A percentile compares a stretch with the other conserved stretches of the same genome.
Evolutionary conservation across 257 asterid genomes (phyloP).

Genomic region (Solanum tacnaense): DNA sequence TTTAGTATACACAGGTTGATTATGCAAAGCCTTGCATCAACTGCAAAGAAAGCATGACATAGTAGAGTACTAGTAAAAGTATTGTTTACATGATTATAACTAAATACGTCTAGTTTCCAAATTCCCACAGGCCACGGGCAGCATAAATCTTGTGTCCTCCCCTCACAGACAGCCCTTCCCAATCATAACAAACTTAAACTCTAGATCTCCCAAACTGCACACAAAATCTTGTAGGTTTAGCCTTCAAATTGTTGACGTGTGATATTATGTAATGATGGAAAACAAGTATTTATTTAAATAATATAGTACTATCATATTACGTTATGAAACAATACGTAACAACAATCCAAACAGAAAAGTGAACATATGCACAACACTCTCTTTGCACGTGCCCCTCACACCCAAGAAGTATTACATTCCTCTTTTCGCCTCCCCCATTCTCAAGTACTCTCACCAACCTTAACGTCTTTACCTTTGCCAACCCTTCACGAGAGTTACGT

Average conservation of each 20-base stretch:
- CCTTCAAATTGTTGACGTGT: background rate
- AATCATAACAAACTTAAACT: background rate
- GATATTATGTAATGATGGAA: background rate
- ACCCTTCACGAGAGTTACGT: conserved; percentile 74
- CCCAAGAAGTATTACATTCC: conserved; percentile 8
- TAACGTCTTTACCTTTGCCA: conserved; percentile 24
- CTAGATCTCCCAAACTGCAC: background rate
- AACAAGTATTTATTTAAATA: too few species aligned
- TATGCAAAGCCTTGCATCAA: background rate
- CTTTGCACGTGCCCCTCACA: conserved; percentile 75
- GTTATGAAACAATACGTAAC: too few species aligned
- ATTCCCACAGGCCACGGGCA: conserved; percentile 47
- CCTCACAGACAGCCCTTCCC: conserved; percentile 21
- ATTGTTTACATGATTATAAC: conserved; percentile 21
- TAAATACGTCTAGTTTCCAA: conserved; percentile 31
- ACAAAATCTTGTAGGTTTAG: background rate
- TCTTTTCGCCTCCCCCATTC: background rate
- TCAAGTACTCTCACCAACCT: conserved; percentile 8
- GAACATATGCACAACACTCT: conserved; percentile 27
- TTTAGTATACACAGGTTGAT: background rate
- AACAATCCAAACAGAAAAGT: background rate
- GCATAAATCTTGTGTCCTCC: conserved; percentile 58
- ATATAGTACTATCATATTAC: too few species aligned
- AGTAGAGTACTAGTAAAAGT: background rate
- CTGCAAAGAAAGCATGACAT: background rate